Base-by-base conservation (phyloP, 805 yeast genomes). In the Saturnispora bothae region DNA sequence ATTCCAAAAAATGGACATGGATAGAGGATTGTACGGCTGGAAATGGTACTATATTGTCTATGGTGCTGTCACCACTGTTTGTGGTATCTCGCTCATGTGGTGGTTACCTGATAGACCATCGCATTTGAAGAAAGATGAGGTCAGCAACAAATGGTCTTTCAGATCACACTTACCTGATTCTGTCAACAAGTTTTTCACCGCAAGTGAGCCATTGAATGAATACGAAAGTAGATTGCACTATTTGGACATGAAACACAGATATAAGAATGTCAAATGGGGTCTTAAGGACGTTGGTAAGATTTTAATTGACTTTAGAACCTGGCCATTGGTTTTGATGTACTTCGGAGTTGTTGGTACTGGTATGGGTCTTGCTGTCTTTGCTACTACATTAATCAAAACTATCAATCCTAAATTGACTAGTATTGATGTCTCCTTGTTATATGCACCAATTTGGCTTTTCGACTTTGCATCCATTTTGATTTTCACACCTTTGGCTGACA, bases 321-420 rank as follows among this genome's bases (percentile, higher is more conserved):
- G 88, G 88, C 92, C 94, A 1, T 58, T 85, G 42, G 64, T 83
- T 32, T 65, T 84, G 60, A 84, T 84, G 95, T 84, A 84, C 60
- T 85, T 84, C 54, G 95, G 95, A 15, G 94, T 82, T 16, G 95
- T 84, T 19, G 95, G 95, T 33, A 75, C 84, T n/a, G 95, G 95
- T 1, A 78, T 70, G 51, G 95, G 94, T 23, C 63, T 84, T 34
- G 86, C 86, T 23, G 89, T 79, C 16, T 84, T 80, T 58, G 95
- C 88, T 4, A 78, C 94, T 3, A 76, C 89, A 7, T 72, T 84
- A 47, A 78, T 84, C 49, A 58, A 66, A 35, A 69, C 71, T 4
- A 75, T 78, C 45, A 76, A 82, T 53, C 78, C 89, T 2, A 47
- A 53, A 5, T 63, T 81, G 45, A 58, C 76, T 2, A 73, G 84